Percentiles rank a stretch among this genome's conserved stretches.
These are phyloP conservation scores for Eragrostis nindensis DNA, from an alignment of 176 grass and related monocot genomes.

Conservation along the genomic window DNA sequence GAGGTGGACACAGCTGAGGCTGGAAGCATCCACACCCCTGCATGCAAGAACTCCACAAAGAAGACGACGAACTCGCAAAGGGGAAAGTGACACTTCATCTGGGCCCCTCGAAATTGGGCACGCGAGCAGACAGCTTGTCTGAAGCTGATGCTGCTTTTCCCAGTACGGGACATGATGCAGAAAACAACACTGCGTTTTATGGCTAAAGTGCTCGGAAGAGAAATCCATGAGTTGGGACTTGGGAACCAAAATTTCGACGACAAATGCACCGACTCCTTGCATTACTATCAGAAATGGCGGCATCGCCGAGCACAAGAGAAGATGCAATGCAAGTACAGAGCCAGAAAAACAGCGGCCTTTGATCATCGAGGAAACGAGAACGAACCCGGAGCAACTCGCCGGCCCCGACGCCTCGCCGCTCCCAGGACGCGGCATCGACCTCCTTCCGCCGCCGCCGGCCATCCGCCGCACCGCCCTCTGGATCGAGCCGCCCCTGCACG, in stretches of 20 bases:
- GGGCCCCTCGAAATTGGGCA: slow-evolving; percentile 38
- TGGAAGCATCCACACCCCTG: not conserved
- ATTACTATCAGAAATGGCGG: not conserved
- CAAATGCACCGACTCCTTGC: not conserved
- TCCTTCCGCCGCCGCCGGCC: slow-evolving; percentile 46
- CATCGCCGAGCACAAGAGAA: not conserved
- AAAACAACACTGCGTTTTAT: not conserved
- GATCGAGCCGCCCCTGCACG: slow-evolving; percentile 75
- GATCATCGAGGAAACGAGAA: slow-evolving; percentile 11
- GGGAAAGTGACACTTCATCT: slow-evolving; percentile 45
- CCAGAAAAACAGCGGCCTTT: not conserved
- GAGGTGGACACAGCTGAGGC: slow-evolving; percentile 14
- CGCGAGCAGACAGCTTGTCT: slow-evolving; percentile 37
- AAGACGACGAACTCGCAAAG: slow-evolving; percentile 26
- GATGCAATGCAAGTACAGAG: not conserved
- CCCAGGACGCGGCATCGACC: not conserved
- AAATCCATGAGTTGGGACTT: not conserved
- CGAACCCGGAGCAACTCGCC: slow-evolving; percentile 65
- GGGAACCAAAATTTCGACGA: not conserved
- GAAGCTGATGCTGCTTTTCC: slow-evolving; percentile 7
- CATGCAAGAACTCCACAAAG: not conserved
- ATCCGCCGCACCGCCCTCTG: slow-evolving; percentile 70
- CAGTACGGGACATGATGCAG: slow-evolving; percentile 11
- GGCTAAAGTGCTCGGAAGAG: not conserved
- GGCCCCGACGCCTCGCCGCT: slow-evolving; percentile 40